A percentile compares a stretch with the other conserved stretches of the same genome.
Conservation (phyloP, 768 basidiomycete species). For the Psilocybe azurescens region DNA sequence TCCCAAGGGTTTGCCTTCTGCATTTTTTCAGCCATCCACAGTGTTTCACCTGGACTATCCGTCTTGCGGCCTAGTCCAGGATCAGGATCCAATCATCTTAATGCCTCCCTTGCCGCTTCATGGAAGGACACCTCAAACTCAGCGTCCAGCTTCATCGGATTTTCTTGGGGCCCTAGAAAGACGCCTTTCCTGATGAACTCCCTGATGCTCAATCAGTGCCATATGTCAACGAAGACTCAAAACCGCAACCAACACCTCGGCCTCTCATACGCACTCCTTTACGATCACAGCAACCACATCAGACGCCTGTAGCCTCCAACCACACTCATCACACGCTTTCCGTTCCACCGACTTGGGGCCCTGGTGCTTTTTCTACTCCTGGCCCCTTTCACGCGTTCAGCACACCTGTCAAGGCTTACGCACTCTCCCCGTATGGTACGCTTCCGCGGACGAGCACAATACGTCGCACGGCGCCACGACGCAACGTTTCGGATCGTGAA, state of each 20-base stretch:
- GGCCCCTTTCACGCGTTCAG: slow-evolving; percentile 44
- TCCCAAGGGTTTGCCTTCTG: slow-evolving; percentile 75
- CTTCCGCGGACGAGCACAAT: slow-evolving; percentile 62
- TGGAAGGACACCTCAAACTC: slow-evolving; percentile 34
- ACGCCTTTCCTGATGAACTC: slow-evolving; percentile 47
- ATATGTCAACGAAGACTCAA: background rate
- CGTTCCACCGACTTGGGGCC: slow-evolving; percentile 20
- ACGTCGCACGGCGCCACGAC: slow-evolving; percentile 54
- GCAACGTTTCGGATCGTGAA: slow-evolving; percentile 76
- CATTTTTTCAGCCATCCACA: slow-evolving; percentile 77
- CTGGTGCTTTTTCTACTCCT: slow-evolving; percentile 29
- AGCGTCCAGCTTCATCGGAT: slow-evolving; percentile 70
- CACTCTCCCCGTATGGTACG: slow-evolving; percentile 43
- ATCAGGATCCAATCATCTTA: slow-evolving; percentile 23
- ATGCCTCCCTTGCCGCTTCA: slow-evolving; percentile 1
- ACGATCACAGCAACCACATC: slow-evolving; percentile 12
- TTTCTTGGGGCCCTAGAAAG: too few relatives aligned
- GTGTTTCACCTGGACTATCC: slow-evolving; percentile 51
- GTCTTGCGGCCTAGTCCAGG: slow-evolving; percentile 48
- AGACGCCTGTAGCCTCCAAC: slow-evolving; percentile 1
- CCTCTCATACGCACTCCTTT: slow-evolving; percentile 27
- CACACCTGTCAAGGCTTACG: slow-evolving; percentile 65
- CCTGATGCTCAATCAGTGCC: background rate
- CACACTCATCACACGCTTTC: slow-evolving; percentile 22
- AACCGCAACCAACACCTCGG: slow-evolving; percentile 21